Evolutionary conservation across 257 asterid species (phyloP).

Genomic region (Solanum clarkiae): DNA sequence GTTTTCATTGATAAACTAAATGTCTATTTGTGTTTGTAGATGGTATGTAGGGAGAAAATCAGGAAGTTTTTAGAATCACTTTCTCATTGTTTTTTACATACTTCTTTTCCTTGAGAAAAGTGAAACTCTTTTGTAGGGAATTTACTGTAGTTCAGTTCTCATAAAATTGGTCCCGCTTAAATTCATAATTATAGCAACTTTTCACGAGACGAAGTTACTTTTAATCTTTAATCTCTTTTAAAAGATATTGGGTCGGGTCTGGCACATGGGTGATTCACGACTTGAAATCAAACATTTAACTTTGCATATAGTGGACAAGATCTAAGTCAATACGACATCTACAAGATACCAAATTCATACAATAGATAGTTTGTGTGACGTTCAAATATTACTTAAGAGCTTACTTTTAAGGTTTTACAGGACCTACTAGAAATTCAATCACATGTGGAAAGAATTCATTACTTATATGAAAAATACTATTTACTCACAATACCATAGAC

Average conservation of each 20-base stretch:
- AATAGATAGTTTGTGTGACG: background rate
- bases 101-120: background rate
- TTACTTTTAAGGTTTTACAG: too few species aligned
- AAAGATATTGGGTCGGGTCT: background rate
- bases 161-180: background rate
- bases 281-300: background rate
- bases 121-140: background rate
- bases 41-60: background rate
- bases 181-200: background rate
- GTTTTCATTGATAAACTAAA: too few species aligned
- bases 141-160: background rate
- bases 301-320: background rate
- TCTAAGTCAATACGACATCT: background rate
- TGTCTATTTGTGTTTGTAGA: background rate
- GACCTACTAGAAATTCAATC: background rate
- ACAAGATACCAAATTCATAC: background rate
- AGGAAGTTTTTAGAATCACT: background rate
- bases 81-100: background rate
- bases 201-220: background rate
- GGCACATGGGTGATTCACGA: background rate
- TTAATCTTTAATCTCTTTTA: background rate
- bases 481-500: too few species aligned
- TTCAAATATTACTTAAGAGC: background rate
- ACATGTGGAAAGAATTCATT: background rate
- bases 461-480: too few species aligned